Conservation (phyloP, 352 stramenopile species). For the Plasmopara muralis region DNA sequence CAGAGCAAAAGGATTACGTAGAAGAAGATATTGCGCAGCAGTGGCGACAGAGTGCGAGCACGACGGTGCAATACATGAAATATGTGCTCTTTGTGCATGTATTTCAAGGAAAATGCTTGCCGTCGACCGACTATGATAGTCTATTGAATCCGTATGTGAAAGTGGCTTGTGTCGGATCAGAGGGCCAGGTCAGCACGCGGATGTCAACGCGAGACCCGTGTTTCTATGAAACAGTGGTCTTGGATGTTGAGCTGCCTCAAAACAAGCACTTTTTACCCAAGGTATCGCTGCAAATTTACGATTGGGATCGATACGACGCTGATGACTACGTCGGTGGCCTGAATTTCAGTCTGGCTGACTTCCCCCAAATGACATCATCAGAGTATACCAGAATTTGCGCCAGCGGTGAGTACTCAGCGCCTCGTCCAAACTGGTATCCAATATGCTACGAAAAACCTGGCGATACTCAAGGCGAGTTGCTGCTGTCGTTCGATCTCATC, state of each 20-base stretch:
- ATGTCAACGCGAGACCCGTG: conserved; percentile 68
- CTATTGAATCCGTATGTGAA: conserved; percentile 81
- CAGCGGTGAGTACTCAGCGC: conserved; percentile 45
- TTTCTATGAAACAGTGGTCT: conserved; percentile 78
- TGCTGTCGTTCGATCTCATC: conserved; percentile 76
- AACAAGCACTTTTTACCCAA: conserved; percentile 57
- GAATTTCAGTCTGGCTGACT: conserved; percentile 53
- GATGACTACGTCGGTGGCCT: conserved; percentile 66
- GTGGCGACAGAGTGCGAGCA: conserved; percentile 51
- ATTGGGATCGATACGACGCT: conserved; percentile 65
- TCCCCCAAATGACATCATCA: conserved; percentile 47
- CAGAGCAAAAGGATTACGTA: conserved; percentile 11
- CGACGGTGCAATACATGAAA: conserved; percentile 58
- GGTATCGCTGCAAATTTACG: conserved; percentile 67
- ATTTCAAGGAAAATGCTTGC: conserved; percentile 69
- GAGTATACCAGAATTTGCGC: conserved; percentile 47
- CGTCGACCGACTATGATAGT: conserved; percentile 67
- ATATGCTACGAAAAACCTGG: conserved; percentile 52
- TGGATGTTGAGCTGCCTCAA: conserved; percentile 74
- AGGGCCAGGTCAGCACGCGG: conserved; percentile 51
- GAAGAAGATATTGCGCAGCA: conserved; percentile 38
- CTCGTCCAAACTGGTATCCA: conserved; percentile 64
- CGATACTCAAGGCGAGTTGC: conserved; percentile 64
- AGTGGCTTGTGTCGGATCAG: conserved; percentile 68
- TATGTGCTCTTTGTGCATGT: conserved; percentile 81